Base-by-base conservation (phyloP, 2,329 filamentous ascomycete species). In the Tothia fuscella region DNA sequence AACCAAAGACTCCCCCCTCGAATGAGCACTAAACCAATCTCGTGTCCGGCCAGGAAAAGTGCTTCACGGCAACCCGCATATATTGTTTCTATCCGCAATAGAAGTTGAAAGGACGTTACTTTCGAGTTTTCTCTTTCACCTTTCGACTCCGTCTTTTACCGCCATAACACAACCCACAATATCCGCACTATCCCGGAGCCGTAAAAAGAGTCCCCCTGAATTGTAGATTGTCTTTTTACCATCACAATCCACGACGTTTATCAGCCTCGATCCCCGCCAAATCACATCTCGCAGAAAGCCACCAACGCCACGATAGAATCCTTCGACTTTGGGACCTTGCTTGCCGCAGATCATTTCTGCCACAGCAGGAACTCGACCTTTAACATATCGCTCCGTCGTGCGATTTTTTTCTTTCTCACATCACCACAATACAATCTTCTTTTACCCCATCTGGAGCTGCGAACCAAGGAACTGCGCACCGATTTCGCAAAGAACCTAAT, bases 241-340 rank as follows among this genome's bases (percentile, higher is more conserved):
- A 17, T 6, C 10, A 37, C 25, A 36, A 16, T 37, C 22, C 21
- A 26, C 34, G 21, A 37, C 33, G n/a, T 25, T 25, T 37, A 25
- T n/a, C 35, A 37, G 35, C 35, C 35, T n/a, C n/a, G n/a, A n/a
- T n/a, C n/a, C n/a, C n/a, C n/a, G n/a, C n/a, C n/a, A n/a, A n/a
- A n/a, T n/a, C n/a, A n/a, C n/a, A n/a, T n/a, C n/a, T n/a, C n/a
- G n/a, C n/a, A n/a, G n/a, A n/a, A n/a, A n/a, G 35, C 35, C 22
- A 37, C 22, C 13, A 25, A 26, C 35, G 35, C 35, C 35, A 24
- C 35, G 22, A 37, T 28, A n/a, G n/a, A 26, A 26, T 37, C 22
- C 22, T 21, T 7, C 35, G 25, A 25, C 35, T 25, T 14, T 25
- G 21, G 28, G 28, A 25, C 35, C 35, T 37, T 26, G 21, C 35